phyloP scores from a whole-genome alignment of 192 early-diverging fungal species.

The Coemansia erecta region DNA sequence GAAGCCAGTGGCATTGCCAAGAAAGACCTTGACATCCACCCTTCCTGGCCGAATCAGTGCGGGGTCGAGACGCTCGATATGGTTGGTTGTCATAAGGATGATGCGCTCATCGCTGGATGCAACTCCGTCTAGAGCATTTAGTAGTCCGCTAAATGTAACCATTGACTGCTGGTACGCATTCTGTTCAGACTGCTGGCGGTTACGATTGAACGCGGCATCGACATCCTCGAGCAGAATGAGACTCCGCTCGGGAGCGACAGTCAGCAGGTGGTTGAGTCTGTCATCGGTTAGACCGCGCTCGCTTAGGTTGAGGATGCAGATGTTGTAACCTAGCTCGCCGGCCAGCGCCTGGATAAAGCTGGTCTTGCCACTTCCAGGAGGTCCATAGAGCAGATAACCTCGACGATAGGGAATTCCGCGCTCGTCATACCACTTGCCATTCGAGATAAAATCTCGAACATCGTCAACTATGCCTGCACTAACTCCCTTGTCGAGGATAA shows the following conservation, averaged over 20 bases:
- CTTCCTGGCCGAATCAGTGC: constrained; percentile 80
- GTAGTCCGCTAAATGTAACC: constrained; percentile 82
- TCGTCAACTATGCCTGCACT: constrained; percentile 67
- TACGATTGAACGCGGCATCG: constrained; percentile 80
- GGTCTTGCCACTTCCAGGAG: constrained; percentile 90
- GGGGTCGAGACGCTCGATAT: constrained; percentile 72
- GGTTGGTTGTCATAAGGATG: constrained; percentile 92
- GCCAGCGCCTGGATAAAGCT: constrained; percentile 90
- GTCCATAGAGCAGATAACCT: constrained; percentile 84
- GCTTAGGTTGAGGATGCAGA: constrained; percentile 82
- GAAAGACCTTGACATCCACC: constrained; percentile 70
- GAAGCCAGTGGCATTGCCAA: constrained; percentile 68
- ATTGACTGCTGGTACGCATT: constrained; percentile 76
- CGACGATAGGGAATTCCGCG: constrained; percentile 88
- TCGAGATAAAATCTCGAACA: constrained; percentile 72
- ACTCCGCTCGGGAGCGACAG: constrained; percentile 76
- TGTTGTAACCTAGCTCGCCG: constrained; percentile 82
- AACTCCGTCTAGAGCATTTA: constrained; percentile 88
- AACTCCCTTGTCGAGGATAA: constrained; percentile 68
- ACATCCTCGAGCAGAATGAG: constrained; percentile 80
- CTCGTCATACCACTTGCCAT: constrained; percentile 80
- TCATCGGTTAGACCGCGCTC: constrained; percentile 84
- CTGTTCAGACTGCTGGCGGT: constrained; percentile 54
- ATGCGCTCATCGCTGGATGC: constrained; percentile 84
- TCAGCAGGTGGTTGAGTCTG: constrained; percentile 75